phyloP scores from a whole-genome alignment of 2,329 filamentous ascomycete species.

The Myriosclerotinia scirpicola region DNA sequence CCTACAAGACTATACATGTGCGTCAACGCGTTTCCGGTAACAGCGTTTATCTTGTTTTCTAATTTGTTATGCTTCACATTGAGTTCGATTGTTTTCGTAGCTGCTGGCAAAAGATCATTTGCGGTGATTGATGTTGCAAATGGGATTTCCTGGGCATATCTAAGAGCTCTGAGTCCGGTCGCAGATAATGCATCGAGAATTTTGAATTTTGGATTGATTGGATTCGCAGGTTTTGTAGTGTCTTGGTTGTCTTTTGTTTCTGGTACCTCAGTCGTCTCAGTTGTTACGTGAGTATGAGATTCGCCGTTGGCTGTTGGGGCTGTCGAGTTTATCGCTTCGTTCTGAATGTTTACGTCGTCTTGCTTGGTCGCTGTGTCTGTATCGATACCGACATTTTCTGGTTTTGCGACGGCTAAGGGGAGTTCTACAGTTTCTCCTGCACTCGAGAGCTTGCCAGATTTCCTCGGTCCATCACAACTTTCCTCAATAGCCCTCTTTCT shows the following conservation, averaged over 20 bases:
- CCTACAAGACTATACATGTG: slow-evolving; percentile 83
- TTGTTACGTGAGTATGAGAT: not conserved
- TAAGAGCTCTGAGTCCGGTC: slow-evolving; percentile 84
- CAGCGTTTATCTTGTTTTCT: slow-evolving; percentile 66
- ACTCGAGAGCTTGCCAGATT: slow-evolving; percentile 40
- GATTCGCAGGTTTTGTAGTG: slow-evolving; percentile 19
- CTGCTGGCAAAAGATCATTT: slow-evolving; percentile 81
- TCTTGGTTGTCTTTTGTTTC: not conserved
- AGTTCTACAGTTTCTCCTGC: not conserved
- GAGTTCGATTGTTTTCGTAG: slow-evolving; percentile 75
- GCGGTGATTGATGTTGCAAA: slow-evolving; percentile 79
- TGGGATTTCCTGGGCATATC: slow-evolving; percentile 89
- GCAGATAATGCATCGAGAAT: slow-evolving; percentile 95
- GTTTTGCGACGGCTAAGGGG: not conserved
- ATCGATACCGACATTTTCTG: not conserved
- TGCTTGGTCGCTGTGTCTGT: not conserved
- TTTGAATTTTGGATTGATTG: slow-evolving; percentile 55
- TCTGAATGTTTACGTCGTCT: not conserved
- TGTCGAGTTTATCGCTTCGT: not conserved
- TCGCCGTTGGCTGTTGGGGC: not conserved
- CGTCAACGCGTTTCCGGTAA: slow-evolving; percentile 78
- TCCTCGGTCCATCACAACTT: slow-evolving; percentile 38
- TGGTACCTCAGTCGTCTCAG: not conserved
- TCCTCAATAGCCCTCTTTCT: slow-evolving; percentile 45
- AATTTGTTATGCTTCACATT: slow-evolving; percentile 85